Conservation (phyloP, 148 eudicot genomes). For the Euryodendron excelsum region DNA sequence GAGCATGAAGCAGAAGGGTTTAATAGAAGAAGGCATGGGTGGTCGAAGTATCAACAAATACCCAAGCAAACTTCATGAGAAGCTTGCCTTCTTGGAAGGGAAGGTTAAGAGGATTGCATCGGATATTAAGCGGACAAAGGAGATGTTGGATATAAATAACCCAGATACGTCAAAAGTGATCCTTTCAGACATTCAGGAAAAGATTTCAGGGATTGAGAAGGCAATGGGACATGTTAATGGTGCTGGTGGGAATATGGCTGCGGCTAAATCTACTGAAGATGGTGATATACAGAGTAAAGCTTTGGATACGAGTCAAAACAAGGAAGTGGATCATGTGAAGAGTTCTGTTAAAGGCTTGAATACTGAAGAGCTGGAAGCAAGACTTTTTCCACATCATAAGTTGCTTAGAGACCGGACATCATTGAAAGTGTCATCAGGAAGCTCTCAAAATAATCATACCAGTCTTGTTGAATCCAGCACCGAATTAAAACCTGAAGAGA, state of each 20-base stretch:
- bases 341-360: slow-evolving; percentile 50
- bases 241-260: slow-evolving; percentile 21
- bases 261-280: slow-evolving; percentile 7
- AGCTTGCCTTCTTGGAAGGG: slow-evolving; percentile 82
- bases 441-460: slow-evolving; percentile 10
- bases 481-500: slow-evolving; percentile 28
- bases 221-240: slow-evolving; percentile 59
- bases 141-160: slow-evolving; percentile 75
- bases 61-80: slow-evolving; percentile 72
- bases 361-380: slow-evolving; percentile 64
- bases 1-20: slow-evolving; percentile 33
- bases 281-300: slow-evolving; percentile 8
- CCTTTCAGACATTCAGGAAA: slow-evolving; percentile 76
- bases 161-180: slow-evolving; percentile 70
- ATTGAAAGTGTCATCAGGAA: slow-evolving; percentile 22
- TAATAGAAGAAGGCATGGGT: slow-evolving; percentile 24
- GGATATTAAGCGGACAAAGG: slow-evolving; percentile 86
- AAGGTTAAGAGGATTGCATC: slow-evolving; percentile 80
- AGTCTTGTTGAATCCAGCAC: slow-evolving; percentile 3
- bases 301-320: slow-evolving; percentile 11
- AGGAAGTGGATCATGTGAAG: slow-evolving; percentile 21
- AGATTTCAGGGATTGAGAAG: slow-evolving; percentile 80
- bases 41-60: slow-evolving; percentile 35
- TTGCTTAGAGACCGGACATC: slow-evolving; percentile 46
- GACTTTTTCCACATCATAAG: slow-evolving; percentile 77